A percentile compares a stretch with the other conserved stretches of the same genome.
These are phyloP conservation scores for Mycena filopes DNA, from an alignment of 768 basidiomycete genomes.

Conservation along the genomic window DNA sequence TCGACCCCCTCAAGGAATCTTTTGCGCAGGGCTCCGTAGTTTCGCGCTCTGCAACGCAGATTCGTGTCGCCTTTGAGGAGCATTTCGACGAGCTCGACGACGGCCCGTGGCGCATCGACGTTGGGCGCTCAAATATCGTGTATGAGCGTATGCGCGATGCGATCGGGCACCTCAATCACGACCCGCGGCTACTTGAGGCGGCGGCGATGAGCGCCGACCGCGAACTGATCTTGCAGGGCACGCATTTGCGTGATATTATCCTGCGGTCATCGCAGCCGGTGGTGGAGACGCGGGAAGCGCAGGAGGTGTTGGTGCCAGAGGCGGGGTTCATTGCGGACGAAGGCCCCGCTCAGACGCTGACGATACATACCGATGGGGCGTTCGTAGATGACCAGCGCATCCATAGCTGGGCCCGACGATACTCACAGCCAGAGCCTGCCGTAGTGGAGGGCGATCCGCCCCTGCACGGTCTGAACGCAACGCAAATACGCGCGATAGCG, in stretches of 20 bases:
- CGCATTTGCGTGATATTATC: conserved; percentile 76
- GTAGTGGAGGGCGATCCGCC: conserved; percentile 82
- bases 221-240: conserved; percentile 74
- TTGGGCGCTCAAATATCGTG: conserved; percentile 73
- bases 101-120: conserved; percentile 74
- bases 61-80: conserved; percentile 69
- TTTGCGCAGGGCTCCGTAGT: conserved; percentile 68
- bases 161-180: conserved; percentile 63
- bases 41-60: conserved; percentile 56
- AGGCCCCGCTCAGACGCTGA: not conserved
- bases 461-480: conserved; percentile 70
- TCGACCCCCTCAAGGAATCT: conserved; percentile 68
- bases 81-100: conserved; percentile 52
- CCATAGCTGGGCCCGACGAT: conserved; percentile 83
- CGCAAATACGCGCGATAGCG: conserved; percentile 86
- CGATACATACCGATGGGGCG: conserved; percentile 50
- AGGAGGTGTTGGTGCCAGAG: not conserved
- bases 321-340: not conserved
- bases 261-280: conserved; percentile 63
- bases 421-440: conserved; percentile 68
- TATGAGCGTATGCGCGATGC: conserved; percentile 78
- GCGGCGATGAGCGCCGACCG: conserved; percentile 42
- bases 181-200: conserved; percentile 58
- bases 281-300: conserved; percentile 1
- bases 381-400: conserved; percentile 82